Evolutionary conservation across 176 grass and related monocot genomes (phyloP), one percentile per base, ranked within the genome.

Genomic region (Metroxylon sagu): DNA sequence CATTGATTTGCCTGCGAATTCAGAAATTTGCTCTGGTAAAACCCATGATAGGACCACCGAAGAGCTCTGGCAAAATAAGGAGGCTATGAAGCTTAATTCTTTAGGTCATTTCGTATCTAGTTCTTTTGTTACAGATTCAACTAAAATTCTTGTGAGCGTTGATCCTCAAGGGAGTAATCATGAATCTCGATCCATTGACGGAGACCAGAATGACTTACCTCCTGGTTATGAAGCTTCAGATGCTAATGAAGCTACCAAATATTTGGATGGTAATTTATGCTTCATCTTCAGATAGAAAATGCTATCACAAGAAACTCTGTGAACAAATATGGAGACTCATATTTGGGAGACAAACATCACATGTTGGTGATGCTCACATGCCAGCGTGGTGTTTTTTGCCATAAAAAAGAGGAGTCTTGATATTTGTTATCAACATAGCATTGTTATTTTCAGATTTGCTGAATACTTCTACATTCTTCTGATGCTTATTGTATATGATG

Each of bases 61-160:
- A 69, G 81, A 85, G 23, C 39, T 67, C 72, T 87, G 60, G 50
- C 67, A 73, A 29, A 67, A 87, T 77, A 80, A 74, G 29, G 66
- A 90, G 50, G 77, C 85, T 21, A 83, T 86, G 69, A 77, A 74
- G 16, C 60, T 93, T 62, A 93, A 77, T 50, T 82, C 84, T 72
- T 81, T 76, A 49, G 80, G 77, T 29, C 81, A 77, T 81, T 56
- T 79, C 56, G 57, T 29, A 48, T 87, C 91, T 59, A 59, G 39
- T 52, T 72, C 68, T 74, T 28, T n/a, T n/a, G 57, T 43, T 65
- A 60, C 54, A 68, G 17, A 17, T 39, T 54, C 54, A 65, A 52
- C 31, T 68, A 56, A 3, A 48, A 29, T 43, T 43, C 35, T 50
- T 78, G 50, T 14, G 19, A 62, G 49, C 61, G 18, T 28, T 50